A percentile compares a stretch with the other conserved stretches of the same genome.
Conservation (phyloP, 345 rosid species). For the Gossypium arboreum region DNA sequence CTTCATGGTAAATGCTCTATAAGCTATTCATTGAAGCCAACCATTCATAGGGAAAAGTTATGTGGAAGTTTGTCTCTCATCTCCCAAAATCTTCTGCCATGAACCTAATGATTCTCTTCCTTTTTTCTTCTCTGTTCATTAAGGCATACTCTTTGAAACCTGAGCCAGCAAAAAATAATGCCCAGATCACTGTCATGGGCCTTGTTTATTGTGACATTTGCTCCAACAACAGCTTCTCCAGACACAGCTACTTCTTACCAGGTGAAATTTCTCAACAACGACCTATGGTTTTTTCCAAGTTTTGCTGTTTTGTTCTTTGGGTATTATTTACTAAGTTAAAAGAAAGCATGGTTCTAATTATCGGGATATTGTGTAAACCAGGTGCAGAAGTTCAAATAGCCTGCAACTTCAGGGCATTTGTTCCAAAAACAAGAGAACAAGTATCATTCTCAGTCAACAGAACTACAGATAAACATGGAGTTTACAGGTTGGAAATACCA, state of each 20-base stretch:
- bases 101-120: conserved; percentile 38
- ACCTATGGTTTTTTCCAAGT: background rate
- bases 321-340: background rate
- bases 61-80: conserved; percentile 17
- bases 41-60: conserved; percentile 9
- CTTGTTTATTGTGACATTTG: conserved; percentile 93
- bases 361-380: conserved; percentile 20
- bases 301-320: background rate
- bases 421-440: conserved; percentile 56
- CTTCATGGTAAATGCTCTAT: conserved; percentile 20
- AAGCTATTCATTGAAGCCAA: conserved; percentile 18
- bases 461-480: conserved; percentile 71
- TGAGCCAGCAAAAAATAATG: conserved; percentile 27
- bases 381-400: conserved; percentile 83
- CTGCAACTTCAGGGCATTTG: conserved; percentile 67
- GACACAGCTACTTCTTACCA: conserved; percentile 90
- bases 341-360: background rate
- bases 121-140: conserved; percentile 34
- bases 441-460: conserved; percentile 76
- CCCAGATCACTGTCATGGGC: conserved; percentile 78
- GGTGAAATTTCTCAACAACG: conserved; percentile 37
- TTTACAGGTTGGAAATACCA: conserved; percentile 72
- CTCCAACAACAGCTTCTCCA: conserved; percentile 94
- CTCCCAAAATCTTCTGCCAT: conserved; percentile 30
- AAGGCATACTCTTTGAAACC: conserved; percentile 34